Evolutionary conservation across 495 filamentous ascomycete species (phyloP), one percentile per base, ranked within the genome.

Genomic region (Bacidia gigantensis): DNA sequence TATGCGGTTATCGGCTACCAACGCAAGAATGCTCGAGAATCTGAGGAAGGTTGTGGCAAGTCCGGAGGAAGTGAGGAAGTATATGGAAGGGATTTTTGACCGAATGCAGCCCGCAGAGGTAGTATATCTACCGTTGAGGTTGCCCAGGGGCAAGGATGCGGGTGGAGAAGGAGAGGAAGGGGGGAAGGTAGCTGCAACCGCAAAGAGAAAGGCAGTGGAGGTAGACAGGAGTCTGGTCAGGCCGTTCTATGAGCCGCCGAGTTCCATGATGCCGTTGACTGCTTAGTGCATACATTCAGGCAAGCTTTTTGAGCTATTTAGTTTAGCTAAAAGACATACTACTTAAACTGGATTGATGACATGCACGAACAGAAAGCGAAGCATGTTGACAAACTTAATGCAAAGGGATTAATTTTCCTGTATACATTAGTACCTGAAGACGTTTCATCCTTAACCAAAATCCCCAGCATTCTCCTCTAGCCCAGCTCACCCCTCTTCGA

Each of bases 61-160:
- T 12, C 67, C 74, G 25, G 84, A 88, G 0, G 87, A 90, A 60
- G 87, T 89, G 18, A 72, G 74, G 53, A 78, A 78, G 54, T 87
- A 89, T 53, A 94, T 89, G 84, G 81, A 88, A 54, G 80, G 84
- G 42, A 66, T 87, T n/a, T 86, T 88, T 82, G 79, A 83, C 50
- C 59, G 55, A 38, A 59, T 62, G 57, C 50, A 39, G 20, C 54
- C 45, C 0, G 57, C 55, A 9, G 55, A 62, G 26, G 42, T n/a
- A 12, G 52, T 55, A 0, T 54, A 50, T 46, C 55, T 62, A 25
- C 47, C 57, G 25, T 49, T 45, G 10, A 56, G 52, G 22, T 47
- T 62, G 38, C 60, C 60, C 2, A 51, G 52, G 11, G 38, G 40
- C 18, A 52, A 45, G 32, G 53, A n/a, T 3, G 22, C 32, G 25